phyloP scores from a whole-genome alignment of 371 early-diverging fungal species.

The Hamiltosporidium tvaerminnensis region DNA sequence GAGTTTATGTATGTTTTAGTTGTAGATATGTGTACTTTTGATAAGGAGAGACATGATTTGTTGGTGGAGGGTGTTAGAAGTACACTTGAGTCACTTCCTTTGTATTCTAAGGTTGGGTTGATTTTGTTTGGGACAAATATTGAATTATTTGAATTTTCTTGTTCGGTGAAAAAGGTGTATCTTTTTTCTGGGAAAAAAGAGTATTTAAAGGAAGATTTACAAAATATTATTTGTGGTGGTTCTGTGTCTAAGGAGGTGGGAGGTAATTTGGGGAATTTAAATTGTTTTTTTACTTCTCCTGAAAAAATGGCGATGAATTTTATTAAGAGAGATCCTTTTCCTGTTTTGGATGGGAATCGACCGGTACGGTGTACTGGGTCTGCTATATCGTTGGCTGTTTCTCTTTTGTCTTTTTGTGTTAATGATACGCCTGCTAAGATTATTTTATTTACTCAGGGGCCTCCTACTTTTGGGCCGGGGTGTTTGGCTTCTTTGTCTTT shows the following conservation, averaged over 20 bases:
- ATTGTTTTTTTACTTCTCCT: constrained; percentile 11
- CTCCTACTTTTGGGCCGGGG: constrained; percentile 92
- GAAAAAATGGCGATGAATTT: constrained; percentile 61
- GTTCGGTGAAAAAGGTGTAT: constrained; percentile 66
- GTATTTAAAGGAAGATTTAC: constrained; percentile 74
- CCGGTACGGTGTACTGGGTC: constrained; percentile 88
- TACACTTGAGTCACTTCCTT: constrained; percentile 57
- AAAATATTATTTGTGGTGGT: constrained; percentile 68
- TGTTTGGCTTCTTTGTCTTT: constrained; percentile 75
- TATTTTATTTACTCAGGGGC: constrained; percentile 87
- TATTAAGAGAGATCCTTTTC: constrained; percentile 93
- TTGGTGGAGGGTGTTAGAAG: neutral
- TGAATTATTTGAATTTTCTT: constrained; percentile 24
- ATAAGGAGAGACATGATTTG: neutral
- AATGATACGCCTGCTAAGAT: constrained; percentile 55
- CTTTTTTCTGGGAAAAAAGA: constrained; percentile 91
- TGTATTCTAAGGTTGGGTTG: constrained; percentile 77
- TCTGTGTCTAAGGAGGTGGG: constrained; percentile 51
- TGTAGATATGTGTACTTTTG: constrained; percentile 2
- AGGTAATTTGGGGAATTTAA: constrained; percentile 56
- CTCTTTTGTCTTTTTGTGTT: constrained; percentile 63
- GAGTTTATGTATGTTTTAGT: neutral
- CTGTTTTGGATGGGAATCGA: constrained; percentile 74
- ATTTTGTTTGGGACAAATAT: constrained; percentile 96
- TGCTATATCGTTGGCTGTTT: constrained; percentile 80